Conservation (phyloP, 192 early-diverging fungal genomes). For the Coemansia sp. region DNA sequence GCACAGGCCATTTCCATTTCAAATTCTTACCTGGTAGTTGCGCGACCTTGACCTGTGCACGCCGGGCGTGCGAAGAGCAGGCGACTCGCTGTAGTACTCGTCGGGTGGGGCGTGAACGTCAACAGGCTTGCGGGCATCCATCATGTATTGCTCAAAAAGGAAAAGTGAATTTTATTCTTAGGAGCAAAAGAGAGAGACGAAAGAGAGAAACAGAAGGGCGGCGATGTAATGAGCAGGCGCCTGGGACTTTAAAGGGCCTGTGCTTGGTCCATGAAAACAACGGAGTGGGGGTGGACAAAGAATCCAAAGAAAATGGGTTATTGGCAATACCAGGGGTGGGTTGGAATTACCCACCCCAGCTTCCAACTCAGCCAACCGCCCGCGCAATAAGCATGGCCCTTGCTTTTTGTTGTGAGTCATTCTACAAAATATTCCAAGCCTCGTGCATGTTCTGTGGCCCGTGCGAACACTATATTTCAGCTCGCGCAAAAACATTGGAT, state of each 20-base stretch:
- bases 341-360: not conserved
- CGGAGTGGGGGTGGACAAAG: not conserved
- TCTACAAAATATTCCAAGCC: not conserved
- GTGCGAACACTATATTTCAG: not conserved
- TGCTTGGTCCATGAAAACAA: not conserved
- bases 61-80: constrained; percentile 18
- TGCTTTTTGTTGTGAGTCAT: not conserved
- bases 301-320: not conserved
- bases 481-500: not conserved
- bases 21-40: constrained; percentile 34
- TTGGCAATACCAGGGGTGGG: not conserved
- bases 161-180: not conserved
- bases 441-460: not conserved
- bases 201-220: not conserved
- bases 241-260: too few species aligned
- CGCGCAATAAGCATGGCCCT: not conserved
- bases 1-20: not conserved
- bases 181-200: not conserved
- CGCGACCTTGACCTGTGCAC: constrained; percentile 38
- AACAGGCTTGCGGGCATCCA: constrained; percentile 11
- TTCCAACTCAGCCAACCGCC: not conserved
- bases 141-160: constrained; percentile 4
- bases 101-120: constrained; percentile 39
- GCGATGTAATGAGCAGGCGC: too few species aligned
- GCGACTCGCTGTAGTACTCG: constrained; percentile 42